Evolutionary conservation across 2,329 filamentous ascomycete species (phyloP), one percentile per base, ranked within the genome.

Genomic region (Penicillium sp.): DNA sequence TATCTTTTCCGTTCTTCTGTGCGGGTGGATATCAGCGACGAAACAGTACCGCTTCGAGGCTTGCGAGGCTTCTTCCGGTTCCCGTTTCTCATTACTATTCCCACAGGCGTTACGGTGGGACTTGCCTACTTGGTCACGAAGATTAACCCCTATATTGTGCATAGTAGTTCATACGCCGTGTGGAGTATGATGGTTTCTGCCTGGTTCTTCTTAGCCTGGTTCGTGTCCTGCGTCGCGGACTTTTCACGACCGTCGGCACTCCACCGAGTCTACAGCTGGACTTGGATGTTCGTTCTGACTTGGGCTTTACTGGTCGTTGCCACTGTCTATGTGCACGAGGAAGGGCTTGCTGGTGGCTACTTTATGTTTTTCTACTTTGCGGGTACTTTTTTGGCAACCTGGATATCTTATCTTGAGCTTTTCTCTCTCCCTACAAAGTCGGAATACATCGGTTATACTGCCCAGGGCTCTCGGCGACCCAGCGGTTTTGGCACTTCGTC

Each of bases 111-210:
- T n/a, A 85, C 89, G 0, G 73, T 96, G 24, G 90, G 85, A 0
- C 80, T 91, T 19, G 89, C 90, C 1, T 90, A 90, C 64, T 75
- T 98, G 51, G 68, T 96, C 43, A 84, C 85, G 37, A 96, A 95
- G 73, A 78, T 93, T 70, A 98, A 98, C 69, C 92, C 93, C 1
- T 84, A 91, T 66, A 91, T 98, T 66, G 80, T 95, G n/a, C 95
- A 97, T 77, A 93, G 91, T 75, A 96, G 90, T 66, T 83, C 87
- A 48, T 98, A 95, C 71, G 82, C 90, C 5, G 89, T 97, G 68
- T 96, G 92, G 91, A 85, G 86, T 27, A 96, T 96, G 88, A 90
- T 92, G 78, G 70, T 93, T 0, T 90, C 90, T 0, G 81, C 91
- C 1, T 96, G 92, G 81, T 86, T 95, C 68, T 87, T 89, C 57